Evolutionary conservation across 1,139 yeast genomes (phyloP).

Genomic region (Maudiozyma humilis): DNA sequence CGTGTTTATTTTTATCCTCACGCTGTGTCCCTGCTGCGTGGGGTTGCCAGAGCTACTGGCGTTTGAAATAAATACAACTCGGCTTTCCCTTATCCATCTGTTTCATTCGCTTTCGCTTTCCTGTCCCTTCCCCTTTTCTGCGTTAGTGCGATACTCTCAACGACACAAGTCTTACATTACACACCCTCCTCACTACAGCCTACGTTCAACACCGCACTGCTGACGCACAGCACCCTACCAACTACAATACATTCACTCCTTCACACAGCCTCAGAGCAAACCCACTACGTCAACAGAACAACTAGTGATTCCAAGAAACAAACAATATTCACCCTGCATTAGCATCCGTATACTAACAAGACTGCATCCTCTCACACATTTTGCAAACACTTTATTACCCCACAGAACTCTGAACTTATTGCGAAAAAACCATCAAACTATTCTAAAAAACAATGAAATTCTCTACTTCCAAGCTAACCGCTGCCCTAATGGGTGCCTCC

Average conservation of each 20-base stretch:
- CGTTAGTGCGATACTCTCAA: too few relatives aligned
- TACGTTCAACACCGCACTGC: too few relatives aligned
- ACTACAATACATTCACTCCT: constrained; percentile 2
- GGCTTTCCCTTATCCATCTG: background rate
- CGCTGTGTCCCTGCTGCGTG: too few relatives aligned
- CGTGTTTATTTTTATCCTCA: background rate
- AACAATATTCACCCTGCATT: too few relatives aligned
- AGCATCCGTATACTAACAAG: background rate
- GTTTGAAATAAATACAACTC: background rate
- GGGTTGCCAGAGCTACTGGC: too few relatives aligned
- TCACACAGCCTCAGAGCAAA: background rate
- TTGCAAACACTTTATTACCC: background rate
- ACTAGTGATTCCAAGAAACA: background rate
- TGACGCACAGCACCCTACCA: too few relatives aligned
- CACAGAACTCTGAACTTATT: constrained; percentile 1
- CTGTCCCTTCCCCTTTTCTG: too few relatives aligned
- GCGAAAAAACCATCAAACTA: constrained; percentile 1
- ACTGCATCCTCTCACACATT: background rate
- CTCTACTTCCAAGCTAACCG: constrained; percentile 19
- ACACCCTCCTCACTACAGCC: too few relatives aligned
- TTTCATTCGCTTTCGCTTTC: background rate
- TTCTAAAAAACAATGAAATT: constrained; percentile 15
- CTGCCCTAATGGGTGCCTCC: constrained; percentile 24
- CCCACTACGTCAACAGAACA: background rate
- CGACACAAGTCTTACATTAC: too few relatives aligned